A percentile compares a stretch with the other conserved stretches of the same genome.
Conservation (phyloP, 1,139 yeast species). For the Yamadazyma conglobata region DNA sequence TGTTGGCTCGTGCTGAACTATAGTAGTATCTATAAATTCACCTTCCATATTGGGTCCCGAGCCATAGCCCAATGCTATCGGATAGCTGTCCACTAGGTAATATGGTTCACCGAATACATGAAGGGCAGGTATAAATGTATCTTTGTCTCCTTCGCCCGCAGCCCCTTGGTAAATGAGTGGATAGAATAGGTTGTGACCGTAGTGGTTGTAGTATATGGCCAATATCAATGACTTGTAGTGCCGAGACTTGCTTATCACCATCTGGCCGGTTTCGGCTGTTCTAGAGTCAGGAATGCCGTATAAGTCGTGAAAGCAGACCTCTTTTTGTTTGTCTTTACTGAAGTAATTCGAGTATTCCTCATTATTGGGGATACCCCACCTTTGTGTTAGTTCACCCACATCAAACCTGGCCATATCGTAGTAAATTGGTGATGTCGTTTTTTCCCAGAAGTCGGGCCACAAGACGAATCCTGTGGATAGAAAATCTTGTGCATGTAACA, state of each 20-base stretch:
- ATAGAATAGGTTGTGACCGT: constrained; percentile 16
- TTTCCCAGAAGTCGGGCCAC: constrained; percentile 42
- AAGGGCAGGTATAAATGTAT: constrained; percentile 38
- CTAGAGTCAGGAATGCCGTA: constrained; percentile 28
- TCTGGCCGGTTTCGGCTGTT: constrained; percentile 35
- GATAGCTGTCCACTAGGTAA: constrained; percentile 21
- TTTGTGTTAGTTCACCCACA: constrained; percentile 27
- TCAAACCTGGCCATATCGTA: constrained; percentile 33
- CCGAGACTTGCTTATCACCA: constrained; percentile 30
- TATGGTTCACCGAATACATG: constrained; percentile 36
- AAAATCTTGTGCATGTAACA: constrained; percentile 25
- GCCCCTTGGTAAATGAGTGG: constrained; percentile 10
- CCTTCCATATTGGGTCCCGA: constrained; percentile 16
- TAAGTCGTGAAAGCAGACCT: constrained; percentile 31
- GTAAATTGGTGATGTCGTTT: constrained; percentile 31
- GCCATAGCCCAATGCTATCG: constrained; percentile 25
- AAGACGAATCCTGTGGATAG: constrained; percentile 27
- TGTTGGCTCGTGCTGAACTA: constrained; percentile 34
- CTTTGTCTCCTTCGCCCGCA: constrained; percentile 19
- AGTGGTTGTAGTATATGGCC: constrained; percentile 31
- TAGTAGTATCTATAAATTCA: constrained; percentile 26
- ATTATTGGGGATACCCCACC: constrained; percentile 31
- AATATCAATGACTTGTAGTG: constrained; percentile 29
- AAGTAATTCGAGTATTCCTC: constrained; percentile 20
- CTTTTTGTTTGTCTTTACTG: constrained; percentile 15